Evolutionary conservation across 805 yeast species (phyloP).

Genomic region (Kazachstania martiniae): DNA sequence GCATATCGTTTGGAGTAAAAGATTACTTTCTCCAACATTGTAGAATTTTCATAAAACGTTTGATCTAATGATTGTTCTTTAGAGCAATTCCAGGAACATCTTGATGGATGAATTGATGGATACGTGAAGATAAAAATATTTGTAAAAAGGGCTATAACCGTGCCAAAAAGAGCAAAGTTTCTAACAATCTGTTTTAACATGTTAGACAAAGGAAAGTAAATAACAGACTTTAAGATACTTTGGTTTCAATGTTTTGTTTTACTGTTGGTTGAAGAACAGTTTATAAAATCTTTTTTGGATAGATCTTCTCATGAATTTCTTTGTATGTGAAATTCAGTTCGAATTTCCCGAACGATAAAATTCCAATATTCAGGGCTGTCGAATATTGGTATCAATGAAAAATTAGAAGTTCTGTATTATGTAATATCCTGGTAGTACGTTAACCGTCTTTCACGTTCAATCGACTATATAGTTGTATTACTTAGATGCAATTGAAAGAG

Average conservation of each 20-base stretch:
- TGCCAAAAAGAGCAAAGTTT: constrained; percentile 8
- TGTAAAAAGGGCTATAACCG: constrained; percentile 32
- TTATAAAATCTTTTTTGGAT: not conserved
- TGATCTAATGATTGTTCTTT: constrained; percentile 4
- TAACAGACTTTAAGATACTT: no score
- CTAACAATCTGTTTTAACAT: constrained; percentile 3
- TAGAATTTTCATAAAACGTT: not conserved
- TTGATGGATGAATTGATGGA: constrained; percentile 46
- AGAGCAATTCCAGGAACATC: constrained; percentile 50
- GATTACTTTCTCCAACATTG: constrained; percentile 9
- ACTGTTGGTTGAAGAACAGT: not conserved
- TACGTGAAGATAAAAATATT: constrained; percentile 66
- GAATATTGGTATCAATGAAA: no score
- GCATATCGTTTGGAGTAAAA: constrained; percentile 23
- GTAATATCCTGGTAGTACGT: no score
- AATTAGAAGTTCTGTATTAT: no score
- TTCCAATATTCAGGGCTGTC: no score
- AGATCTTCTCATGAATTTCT: not conserved
- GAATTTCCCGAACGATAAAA: not conserved
- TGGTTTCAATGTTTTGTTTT: not conserved
- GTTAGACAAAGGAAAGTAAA: constrained; percentile 12
- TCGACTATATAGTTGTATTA: not conserved
- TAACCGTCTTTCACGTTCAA: no score
- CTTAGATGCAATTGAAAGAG: constrained; percentile 1
- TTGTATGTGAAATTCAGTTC: not conserved